phyloP scores from a whole-genome alignment of 106 monocot genomes.

The Phalaenopsis equestris region DNA sequence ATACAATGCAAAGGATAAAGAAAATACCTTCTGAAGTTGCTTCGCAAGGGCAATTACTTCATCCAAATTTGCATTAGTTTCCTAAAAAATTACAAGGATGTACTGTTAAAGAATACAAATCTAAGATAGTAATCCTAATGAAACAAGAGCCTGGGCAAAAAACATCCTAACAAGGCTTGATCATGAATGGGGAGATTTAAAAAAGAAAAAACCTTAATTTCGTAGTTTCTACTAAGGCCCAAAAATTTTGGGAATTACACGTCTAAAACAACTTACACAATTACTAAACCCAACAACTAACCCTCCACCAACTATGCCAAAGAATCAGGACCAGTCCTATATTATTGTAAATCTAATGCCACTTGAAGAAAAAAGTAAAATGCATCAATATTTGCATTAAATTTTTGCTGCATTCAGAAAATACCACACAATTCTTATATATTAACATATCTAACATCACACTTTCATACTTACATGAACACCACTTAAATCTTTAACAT shows the following conservation, averaged over 20 bases:
- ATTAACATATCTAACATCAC: too few species aligned
- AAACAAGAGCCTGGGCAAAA: background rate
- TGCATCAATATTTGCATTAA: background rate
- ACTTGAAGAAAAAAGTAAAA: background rate
- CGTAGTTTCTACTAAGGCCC: background rate
- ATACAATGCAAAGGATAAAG: background rate
- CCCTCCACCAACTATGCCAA: background rate
- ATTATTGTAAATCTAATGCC: background rate
- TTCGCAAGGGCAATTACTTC: constrained; percentile 79
- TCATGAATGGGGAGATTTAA: background rate
- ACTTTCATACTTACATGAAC: too few species aligned
- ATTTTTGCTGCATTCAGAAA: background rate
- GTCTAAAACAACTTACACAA: background rate
- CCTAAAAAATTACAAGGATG: constrained; percentile 27
- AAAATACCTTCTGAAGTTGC: constrained; percentile 59
- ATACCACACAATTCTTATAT: too few species aligned
- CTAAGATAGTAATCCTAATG: background rate
- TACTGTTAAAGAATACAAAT: background rate
- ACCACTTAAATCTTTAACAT: too few species aligned
- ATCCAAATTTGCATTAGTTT: constrained; percentile 96
- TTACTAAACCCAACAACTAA: background rate
- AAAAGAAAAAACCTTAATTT: background rate
- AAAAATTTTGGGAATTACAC: background rate
- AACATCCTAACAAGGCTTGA: background rate
- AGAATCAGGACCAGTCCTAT: background rate